Evolutionary conservation across 129 eudicot genomes (phyloP).

Genomic region (Sambucus nigra): DNA sequence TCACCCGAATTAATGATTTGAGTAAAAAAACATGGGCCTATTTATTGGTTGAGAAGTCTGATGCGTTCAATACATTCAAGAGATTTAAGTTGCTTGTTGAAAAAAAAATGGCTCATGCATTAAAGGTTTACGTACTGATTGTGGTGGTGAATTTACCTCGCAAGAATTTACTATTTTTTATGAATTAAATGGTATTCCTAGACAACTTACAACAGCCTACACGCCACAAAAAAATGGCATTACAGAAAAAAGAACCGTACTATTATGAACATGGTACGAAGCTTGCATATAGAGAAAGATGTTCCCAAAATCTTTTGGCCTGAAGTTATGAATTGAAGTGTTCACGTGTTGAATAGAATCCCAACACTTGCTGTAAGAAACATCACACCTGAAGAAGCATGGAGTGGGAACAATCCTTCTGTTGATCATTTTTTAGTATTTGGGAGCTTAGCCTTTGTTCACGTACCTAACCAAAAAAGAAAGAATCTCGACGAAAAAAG

Average conservation of each 20-base stretch:
- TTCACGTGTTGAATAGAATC: background rate
- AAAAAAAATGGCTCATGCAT: background rate
- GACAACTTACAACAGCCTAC: no score
- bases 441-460: background rate
- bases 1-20: conserved; percentile 4
- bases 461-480: background rate
- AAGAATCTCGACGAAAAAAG: background rate
- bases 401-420: background rate
- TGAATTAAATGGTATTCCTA: no score
- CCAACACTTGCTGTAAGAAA: background rate
- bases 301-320: background rate
- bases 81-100: background rate
- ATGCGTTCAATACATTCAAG: background rate
- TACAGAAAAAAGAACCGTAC: no score
- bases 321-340: background rate
- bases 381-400: background rate
- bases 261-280: no score
- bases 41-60: background rate
- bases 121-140: background rate
- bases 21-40: conserved; percentile 2
- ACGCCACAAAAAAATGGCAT: no score
- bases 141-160: background rate
- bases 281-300: background rate
- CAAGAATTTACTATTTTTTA: no score
- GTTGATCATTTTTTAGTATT: background rate